These are phyloP conservation scores for Barnettozyma siamensis DNA, from an alignment of 805 yeast species.

Conservation along the genomic window DNA sequence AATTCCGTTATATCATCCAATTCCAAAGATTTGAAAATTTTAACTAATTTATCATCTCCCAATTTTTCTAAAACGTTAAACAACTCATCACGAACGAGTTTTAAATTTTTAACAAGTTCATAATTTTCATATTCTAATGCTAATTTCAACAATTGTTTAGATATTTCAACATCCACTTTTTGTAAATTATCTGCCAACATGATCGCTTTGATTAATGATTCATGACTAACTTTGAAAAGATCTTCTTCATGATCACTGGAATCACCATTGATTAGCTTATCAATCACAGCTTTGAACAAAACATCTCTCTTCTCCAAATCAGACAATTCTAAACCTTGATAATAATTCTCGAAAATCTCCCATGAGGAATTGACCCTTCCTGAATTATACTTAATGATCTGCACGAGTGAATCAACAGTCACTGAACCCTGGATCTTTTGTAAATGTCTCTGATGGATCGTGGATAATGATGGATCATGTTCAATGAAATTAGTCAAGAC, in stretches of 20 bases:
- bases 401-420: slow-evolving; percentile 22
- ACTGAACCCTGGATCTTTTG: slow-evolving; percentile 18
- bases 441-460: slow-evolving; percentile 26
- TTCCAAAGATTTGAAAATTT: slow-evolving; percentile 2
- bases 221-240: background rate
- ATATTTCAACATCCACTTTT: background rate
- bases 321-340: slow-evolving; percentile 6
- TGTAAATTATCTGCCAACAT: background rate
- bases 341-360: slow-evolving; percentile 37
- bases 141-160: slow-evolving; percentile 2
- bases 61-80: background rate
- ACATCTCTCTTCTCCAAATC: slow-evolving; percentile 18
- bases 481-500: slow-evolving; percentile 21
- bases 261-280: slow-evolving; percentile 18
- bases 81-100: background rate
- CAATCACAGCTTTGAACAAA: slow-evolving; percentile 26
- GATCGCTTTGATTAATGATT: slow-evolving; percentile 2
- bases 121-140: slow-evolving; percentile 2
- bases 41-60: background rate
- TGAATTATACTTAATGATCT: slow-evolving; percentile 40
- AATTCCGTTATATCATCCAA: background rate
- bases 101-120: background rate
- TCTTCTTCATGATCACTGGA: slow-evolving; percentile 11
- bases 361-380: slow-evolving; percentile 47
- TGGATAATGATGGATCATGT: slow-evolving; percentile 28